These are phyloP conservation scores for Cymbopogon citratus DNA, from an alignment of 176 grass and related monocot species.

Conservation along the genomic window DNA sequence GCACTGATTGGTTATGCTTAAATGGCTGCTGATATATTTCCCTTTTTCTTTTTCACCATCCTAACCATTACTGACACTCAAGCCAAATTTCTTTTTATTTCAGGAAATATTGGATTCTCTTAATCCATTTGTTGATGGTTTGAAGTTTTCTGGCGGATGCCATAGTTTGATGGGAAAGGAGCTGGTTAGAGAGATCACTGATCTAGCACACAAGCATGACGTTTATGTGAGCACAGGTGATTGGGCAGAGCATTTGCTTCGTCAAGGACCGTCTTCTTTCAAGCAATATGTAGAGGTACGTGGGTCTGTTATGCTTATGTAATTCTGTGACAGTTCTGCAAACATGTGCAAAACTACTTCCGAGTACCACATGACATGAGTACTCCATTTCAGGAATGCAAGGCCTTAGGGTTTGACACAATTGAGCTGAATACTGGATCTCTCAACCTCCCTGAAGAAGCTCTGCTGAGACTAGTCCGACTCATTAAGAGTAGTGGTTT, in stretches of 20 bases:
- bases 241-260: conserved; percentile 86
- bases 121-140: conserved; percentile 65
- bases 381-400: conserved; percentile 63
- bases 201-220: conserved; percentile 83
- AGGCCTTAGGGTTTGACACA: conserved; percentile 77
- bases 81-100: background rate
- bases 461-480: conserved; percentile 66
- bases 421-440: conserved; percentile 85
- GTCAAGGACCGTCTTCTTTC: conserved; percentile 69
- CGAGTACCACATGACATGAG: background rate
- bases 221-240: conserved; percentile 96
- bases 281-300: conserved; percentile 81
- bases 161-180: conserved; percentile 72
- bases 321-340: background rate
- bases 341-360: background rate
- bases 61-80: background rate
- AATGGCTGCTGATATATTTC: background rate
- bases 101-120: conserved; percentile 69
- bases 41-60: background rate
- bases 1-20: background rate
- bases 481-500: conserved; percentile 64
- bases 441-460: conserved; percentile 82
- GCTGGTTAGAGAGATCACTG: conserved; percentile 63
- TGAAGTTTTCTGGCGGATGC: conserved; percentile 90
- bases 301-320: background rate